Evolutionary conservation across 345 rosid genomes (phyloP).

Genomic region (Clausena lansium): DNA sequence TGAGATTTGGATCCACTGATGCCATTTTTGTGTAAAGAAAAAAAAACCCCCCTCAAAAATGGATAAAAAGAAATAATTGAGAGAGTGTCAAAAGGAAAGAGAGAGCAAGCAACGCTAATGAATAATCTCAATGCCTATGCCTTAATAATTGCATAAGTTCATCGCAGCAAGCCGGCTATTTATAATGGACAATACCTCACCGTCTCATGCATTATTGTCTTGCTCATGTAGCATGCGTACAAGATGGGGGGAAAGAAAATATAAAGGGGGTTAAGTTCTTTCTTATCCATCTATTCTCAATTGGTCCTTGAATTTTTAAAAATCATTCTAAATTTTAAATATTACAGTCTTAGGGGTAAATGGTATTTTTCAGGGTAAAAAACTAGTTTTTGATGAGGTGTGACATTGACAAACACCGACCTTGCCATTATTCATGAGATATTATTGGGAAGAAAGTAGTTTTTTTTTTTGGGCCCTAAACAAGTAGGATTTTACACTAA

Average conservation of each 20-base stretch:
- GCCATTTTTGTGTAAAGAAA: conserved; percentile 24
- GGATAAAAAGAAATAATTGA: not conserved
- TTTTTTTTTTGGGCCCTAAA: no score
- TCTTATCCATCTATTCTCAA: no score
- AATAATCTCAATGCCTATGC: not conserved
- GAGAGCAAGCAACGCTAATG: not conserved
- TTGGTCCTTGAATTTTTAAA: no score
- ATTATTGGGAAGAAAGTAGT: no score
- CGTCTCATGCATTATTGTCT: not conserved
- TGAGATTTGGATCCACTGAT: conserved; percentile 12
- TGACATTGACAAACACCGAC: no score
- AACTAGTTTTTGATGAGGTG: no score
- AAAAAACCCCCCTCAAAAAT: not conserved
- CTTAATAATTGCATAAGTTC: not conserved
- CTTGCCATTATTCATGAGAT: no score
- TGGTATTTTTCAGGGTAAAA: no score
- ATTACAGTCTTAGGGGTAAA: no score
- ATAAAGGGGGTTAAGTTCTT: no score
- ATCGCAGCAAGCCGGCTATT: not conserved
- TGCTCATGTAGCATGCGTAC: not conserved
- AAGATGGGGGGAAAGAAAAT: not conserved
- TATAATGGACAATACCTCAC: not conserved
- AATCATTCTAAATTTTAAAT: no score
- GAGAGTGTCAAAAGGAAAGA: not conserved
- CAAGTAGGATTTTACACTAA: not conserved